Conservation (phyloP, 2,329 filamentous ascomycete genomes). For the Epichloe uncinata region DNA sequence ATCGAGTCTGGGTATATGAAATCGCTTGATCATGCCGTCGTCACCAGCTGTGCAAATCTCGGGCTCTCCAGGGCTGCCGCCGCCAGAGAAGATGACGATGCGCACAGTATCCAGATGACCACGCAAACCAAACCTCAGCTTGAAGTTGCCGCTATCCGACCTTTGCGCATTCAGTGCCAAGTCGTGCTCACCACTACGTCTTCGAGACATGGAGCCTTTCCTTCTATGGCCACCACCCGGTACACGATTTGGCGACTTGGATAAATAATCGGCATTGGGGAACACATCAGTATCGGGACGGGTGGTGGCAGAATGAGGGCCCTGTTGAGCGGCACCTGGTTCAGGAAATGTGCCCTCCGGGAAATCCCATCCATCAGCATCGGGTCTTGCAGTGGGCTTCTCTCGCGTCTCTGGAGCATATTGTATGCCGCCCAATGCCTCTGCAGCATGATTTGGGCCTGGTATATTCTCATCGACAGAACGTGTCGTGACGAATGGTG, state of each 20-base stretch:
- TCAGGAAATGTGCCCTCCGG: constrained; percentile 61
- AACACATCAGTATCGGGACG: constrained; percentile 83
- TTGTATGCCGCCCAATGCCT: constrained; percentile 25
- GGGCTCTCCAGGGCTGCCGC: constrained; percentile 86
- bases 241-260: constrained; percentile 66
- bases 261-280: constrained; percentile 63
- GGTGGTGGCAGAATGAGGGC: constrained; percentile 34
- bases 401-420: constrained; percentile 31
- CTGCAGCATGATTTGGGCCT: constrained; percentile 25
- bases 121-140: constrained; percentile 79
- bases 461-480: constrained; percentile 21
- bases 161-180: constrained; percentile 43
- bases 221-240: constrained; percentile 54
- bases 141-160: constrained; percentile 66
- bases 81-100: constrained; percentile 91
- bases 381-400: constrained; percentile 31
- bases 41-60: constrained; percentile 95
- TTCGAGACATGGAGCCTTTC: constrained; percentile 65
- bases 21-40: constrained; percentile 90
- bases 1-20: constrained; percentile 82
- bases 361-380: constrained; percentile 83
- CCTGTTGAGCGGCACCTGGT: constrained; percentile 28
- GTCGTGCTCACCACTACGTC: constrained; percentile 57
- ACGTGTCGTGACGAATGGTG: constrained; percentile 20
- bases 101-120: constrained; percentile 91